phyloP scores from a whole-genome alignment of 176 grass and related monocot species.

The Zoysia pacifica region DNA sequence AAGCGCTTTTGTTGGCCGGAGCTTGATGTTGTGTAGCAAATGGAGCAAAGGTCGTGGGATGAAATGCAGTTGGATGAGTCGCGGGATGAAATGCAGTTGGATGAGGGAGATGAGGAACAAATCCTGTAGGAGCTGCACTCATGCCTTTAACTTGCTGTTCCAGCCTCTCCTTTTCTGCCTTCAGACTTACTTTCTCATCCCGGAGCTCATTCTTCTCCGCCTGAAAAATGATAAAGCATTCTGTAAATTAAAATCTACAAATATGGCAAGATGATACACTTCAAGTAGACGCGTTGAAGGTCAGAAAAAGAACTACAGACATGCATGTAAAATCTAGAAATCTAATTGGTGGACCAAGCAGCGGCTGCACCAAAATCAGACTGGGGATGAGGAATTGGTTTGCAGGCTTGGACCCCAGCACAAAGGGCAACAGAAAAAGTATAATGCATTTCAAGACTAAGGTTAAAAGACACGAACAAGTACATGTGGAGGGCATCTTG shows the following conservation, averaged over 20 bases:
- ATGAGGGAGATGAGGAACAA: conserved; percentile 67
- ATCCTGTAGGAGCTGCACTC: conserved; percentile 55
- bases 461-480: background rate
- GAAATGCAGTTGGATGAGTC: conserved; percentile 52
- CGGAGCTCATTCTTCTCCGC: conserved; percentile 77
- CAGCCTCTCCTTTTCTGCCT: conserved; percentile 72
- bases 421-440: background rate
- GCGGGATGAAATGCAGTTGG: conserved; percentile 52
- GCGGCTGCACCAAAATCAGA: conserved; percentile 1
- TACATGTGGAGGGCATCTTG: background rate
- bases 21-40: conserved; percentile 44
- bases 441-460: background rate
- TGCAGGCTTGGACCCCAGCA: background rate
- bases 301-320: background rate
- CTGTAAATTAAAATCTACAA: background rate
- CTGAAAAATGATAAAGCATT: conserved; percentile 41
- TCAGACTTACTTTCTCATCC: conserved; percentile 76
- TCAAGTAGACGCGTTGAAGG: background rate
- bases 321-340: background rate
- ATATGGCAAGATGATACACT: conserved; percentile 2
- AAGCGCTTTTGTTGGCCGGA: conserved; percentile 49
- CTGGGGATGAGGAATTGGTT: background rate
- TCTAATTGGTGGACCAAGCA: conserved; percentile 6
- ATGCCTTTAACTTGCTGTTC: conserved; percentile 70
- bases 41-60: conserved; percentile 40